These are phyloP conservation scores for Coffea humblotiana DNA, from an alignment of 305 asterid genomes.

Conservation along the genomic window DNA sequence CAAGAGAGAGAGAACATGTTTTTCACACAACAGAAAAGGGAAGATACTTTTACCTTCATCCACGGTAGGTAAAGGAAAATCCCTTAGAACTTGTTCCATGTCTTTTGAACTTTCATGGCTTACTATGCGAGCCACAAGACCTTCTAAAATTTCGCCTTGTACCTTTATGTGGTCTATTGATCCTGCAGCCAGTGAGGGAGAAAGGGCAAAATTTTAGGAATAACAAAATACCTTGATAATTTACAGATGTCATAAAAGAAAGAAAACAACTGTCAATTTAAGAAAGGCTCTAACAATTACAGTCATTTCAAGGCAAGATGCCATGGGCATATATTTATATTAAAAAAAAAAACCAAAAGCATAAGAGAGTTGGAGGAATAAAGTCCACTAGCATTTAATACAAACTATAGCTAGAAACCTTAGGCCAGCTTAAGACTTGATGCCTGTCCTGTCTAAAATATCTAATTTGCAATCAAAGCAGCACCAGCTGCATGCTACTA, in stretches of 20 bases:
- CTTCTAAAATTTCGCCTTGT: slow-evolving; percentile 99
- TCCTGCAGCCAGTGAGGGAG: slow-evolving; percentile 44
- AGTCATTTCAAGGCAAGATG: neutral
- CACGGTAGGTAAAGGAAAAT: slow-evolving; percentile 62
- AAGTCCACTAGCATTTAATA: neutral
- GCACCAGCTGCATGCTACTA: neutral
- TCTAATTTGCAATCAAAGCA: neutral
- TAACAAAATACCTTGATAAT: slow-evolving; percentile 5
- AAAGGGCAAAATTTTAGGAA: slow-evolving; percentile 7
- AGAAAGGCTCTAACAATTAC: neutral
- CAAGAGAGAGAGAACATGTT: neutral
- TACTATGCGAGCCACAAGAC: slow-evolving; percentile 95
- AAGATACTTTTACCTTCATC: slow-evolving; percentile 60
- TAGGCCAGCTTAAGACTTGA: neutral
- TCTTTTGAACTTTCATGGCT: slow-evolving; percentile 76
- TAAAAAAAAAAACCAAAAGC: too few relatives aligned
- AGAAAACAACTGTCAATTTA: neutral
- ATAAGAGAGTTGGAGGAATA: neutral
- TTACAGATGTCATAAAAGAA: neutral
- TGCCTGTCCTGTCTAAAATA: neutral
- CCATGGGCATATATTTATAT: neutral
- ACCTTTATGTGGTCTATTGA: slow-evolving; percentile 81
- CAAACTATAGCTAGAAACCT: neutral
- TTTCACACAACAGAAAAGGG: neutral
- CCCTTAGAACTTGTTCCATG: slow-evolving; percentile 73